phyloP scores from a whole-genome alignment of 768 basidiomycete genomes.

The Suillus fuscotomentosus region DNA sequence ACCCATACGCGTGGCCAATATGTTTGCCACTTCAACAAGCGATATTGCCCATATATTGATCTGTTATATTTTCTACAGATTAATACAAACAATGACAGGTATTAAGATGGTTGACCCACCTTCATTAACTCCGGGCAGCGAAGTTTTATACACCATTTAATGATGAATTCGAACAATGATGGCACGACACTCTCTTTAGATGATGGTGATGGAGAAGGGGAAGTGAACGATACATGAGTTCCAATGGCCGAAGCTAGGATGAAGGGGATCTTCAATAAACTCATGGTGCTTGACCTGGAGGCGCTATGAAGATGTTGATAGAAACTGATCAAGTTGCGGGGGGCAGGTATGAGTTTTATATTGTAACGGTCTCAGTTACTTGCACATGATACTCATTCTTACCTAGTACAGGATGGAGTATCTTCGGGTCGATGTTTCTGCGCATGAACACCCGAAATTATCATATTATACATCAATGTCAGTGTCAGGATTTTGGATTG shows the following conservation, averaged over 20 bases:
- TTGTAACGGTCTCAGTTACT: too few relatives aligned
- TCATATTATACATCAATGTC: too few relatives aligned
- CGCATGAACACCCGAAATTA: too few relatives aligned
- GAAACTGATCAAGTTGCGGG: too few relatives aligned
- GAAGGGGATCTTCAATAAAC: conserved; percentile 19
- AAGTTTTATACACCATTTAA: neutral
- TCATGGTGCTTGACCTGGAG: conserved; percentile 8
- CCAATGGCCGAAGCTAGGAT: conserved; percentile 22
- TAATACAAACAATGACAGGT: neutral
- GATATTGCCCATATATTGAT: neutral
- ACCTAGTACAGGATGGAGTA: neutral
- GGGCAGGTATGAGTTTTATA: too few relatives aligned
- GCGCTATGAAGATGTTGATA: too few relatives aligned
- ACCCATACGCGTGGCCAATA: neutral
- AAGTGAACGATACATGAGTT: conserved; percentile 24
- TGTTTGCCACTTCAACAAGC: neutral
- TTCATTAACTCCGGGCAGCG: neutral
- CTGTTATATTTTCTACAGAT: neutral
- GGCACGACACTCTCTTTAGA: conserved; percentile 10
- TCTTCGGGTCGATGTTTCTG: neutral
- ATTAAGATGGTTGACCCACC: neutral
- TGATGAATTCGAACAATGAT: neutral
- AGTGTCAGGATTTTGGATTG: too few relatives aligned
- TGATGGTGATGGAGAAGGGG: conserved; percentile 20
- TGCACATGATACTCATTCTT: neutral